Evolutionary conservation across 306 rosid species (phyloP).

Genomic region (Rosa lucieae): DNA sequence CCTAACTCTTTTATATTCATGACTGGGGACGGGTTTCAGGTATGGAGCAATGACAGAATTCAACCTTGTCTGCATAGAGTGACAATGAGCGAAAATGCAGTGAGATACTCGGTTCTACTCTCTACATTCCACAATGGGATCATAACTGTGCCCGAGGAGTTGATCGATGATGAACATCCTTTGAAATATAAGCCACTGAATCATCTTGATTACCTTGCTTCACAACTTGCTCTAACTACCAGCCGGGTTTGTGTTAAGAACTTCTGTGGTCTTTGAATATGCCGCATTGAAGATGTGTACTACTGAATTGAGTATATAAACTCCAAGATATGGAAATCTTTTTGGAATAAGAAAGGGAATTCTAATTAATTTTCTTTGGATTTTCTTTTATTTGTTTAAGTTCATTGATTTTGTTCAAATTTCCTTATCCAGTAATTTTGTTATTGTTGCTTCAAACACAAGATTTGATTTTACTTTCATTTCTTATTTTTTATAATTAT

Average conservation of each 20-base stretch:
- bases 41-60: constrained; percentile 25
- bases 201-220: not conserved
- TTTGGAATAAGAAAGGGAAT: not conserved
- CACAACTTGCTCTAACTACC: not conserved
- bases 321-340: not conserved
- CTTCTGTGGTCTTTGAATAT: constrained; percentile 19
- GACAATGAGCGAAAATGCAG: not conserved
- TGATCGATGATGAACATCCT: constrained; percentile 21
- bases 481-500: no score
- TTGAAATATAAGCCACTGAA: constrained; percentile 8
- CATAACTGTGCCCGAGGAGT: constrained; percentile 7
- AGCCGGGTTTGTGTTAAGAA: not conserved
- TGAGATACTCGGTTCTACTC: constrained; percentile 4
- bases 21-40: constrained; percentile 20
- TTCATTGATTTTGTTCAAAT: not conserved
- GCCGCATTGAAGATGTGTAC: not conserved
- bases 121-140: constrained; percentile 13
- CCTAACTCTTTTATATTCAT: constrained; percentile 15
- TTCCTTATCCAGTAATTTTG: not conserved
- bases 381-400: no score
- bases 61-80: constrained; percentile 16
- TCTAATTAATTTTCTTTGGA: no score
- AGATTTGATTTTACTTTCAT: no score
- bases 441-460: no score
- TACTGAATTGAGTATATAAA: not conserved